Base-by-base conservation (phyloP, 2,329 filamentous ascomycete species). In the Hirsutella thompsonii region DNA sequence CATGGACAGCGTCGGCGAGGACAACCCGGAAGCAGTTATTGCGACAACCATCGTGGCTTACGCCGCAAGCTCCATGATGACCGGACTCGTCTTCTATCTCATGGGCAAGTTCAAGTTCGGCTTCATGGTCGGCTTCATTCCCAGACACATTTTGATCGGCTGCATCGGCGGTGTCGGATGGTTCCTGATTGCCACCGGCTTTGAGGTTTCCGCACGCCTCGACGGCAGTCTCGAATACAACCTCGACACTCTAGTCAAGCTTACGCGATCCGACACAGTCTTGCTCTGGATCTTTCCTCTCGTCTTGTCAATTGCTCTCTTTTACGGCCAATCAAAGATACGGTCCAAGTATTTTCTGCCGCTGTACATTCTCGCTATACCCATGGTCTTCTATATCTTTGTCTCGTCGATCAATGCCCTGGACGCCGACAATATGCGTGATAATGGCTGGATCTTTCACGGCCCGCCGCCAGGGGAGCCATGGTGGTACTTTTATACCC, bases 81-180 rank as follows among this genome's bases (percentile, higher is more conserved):
- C 92, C 0, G 92, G 92, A 1, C 52, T 86, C 20, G 85, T 95
- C 5, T 98, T 98, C 65, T 94, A 92, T 55, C 66, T 84, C 9
- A 90, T 98, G 69, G 92, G 92, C 40, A 74, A 74, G 29, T 93
- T 89, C 63, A 81, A 79, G 53, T 77, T 96, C 41, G 92, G 92
- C 26, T 93, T 89, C 46, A 76, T 98, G 46, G 88, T 96, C 46
- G 92, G 89, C 44, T 98, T 98, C 64, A 96, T 98, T 51, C 92
- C 92, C 5, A 79, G 92, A 36, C 90, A 94, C 52, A 98, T 98
- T 50, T 67, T 98, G 26, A 94, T 95, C 46, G 92, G 92, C 41
- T 98, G 92, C 55, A 96, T 98, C 49, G 92, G 92, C 35, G 92
- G 92, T 46, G 92, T 98, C 8, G 92, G 92, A 5, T 94, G 88